Evolutionary conservation across 1,284 basidiomycete species (phyloP).

Genomic region (Apiotrichum sp.): DNA sequence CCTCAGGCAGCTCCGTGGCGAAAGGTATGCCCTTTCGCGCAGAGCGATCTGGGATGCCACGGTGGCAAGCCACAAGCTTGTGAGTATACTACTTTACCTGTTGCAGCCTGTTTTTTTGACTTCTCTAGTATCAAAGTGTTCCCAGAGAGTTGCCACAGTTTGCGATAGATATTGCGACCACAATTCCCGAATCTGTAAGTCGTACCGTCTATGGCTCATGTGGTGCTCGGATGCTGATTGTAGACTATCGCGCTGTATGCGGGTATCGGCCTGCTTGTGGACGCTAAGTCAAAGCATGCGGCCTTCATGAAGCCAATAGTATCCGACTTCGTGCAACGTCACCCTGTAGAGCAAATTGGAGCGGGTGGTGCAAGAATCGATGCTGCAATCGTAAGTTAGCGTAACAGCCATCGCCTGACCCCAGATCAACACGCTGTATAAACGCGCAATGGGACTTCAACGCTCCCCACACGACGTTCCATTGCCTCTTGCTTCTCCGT

Average conservation of each 20-base stretch:
- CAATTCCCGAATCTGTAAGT: no score
- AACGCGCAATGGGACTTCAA: conserved; percentile 30
- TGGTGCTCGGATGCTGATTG: neutral
- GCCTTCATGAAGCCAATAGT: conserved; percentile 39
- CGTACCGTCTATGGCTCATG: neutral
- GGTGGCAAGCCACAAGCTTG: conserved; percentile 36
- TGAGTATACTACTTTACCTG: conserved; percentile 6
- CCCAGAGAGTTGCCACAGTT: no score
- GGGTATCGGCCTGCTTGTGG: conserved; percentile 40
- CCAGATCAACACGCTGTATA: conserved; percentile 39
- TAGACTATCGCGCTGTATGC: conserved; percentile 46
- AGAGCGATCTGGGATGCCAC: conserved; percentile 41
- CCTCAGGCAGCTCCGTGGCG: conserved; percentile 31
- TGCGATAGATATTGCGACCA: no score
- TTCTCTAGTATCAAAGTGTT: no score
- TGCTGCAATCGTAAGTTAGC: no score
- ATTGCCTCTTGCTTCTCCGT: neutral
- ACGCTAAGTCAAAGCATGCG: conserved; percentile 26
- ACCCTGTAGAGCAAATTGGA: conserved; percentile 5
- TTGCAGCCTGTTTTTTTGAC: no score
- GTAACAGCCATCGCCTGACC: no score
- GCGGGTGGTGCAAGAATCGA: no score
- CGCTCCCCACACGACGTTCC: neutral
- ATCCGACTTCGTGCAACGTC: conserved; percentile 34
- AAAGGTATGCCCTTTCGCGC: conserved; percentile 34